phyloP scores from a whole-genome alignment of 148 eudicot genomes.

The Camellia sinensis region DNA sequence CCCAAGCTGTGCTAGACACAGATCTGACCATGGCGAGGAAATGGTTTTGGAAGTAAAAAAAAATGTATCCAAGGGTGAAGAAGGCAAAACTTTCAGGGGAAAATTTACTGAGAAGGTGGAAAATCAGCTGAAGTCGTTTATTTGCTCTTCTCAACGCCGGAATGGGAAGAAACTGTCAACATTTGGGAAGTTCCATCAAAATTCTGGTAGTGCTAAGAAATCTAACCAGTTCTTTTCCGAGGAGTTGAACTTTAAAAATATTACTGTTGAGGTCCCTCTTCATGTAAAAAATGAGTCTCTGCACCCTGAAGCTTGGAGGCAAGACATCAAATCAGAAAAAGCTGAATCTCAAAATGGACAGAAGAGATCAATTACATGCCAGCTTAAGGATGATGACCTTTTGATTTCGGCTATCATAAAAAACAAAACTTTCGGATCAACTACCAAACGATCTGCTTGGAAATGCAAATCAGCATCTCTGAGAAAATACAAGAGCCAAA shows the following conservation, averaged over 20 bases:
- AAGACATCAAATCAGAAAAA: constrained; percentile 23
- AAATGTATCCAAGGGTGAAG: constrained; percentile 19
- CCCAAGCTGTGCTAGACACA: constrained; percentile 23
- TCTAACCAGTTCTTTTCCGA: constrained; percentile 1
- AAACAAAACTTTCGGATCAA: constrained; percentile 41
- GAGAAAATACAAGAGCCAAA: constrained; percentile 62
- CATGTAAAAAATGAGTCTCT: neutral
- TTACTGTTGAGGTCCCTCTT: constrained; percentile 12
- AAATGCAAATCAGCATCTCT: constrained; percentile 38
- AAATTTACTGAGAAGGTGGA: constrained; percentile 1
- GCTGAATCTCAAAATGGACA: constrained; percentile 17
- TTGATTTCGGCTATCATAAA: constrained; percentile 66
- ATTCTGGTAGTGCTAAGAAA: constrained; percentile 11
- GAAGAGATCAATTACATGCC: constrained; percentile 41
- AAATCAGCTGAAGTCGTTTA: constrained; percentile 2
- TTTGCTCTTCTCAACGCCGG: constrained; percentile 12
- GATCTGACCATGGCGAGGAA: constrained; percentile 20
- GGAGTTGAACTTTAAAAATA: constrained; percentile 17
- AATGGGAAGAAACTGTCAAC: constrained; percentile 16
- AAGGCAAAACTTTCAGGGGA: constrained; percentile 17
- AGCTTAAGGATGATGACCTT: constrained; percentile 66
- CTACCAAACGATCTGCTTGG: constrained; percentile 26
- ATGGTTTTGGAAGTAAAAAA: constrained; percentile 10
- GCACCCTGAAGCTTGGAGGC: constrained; percentile 23
- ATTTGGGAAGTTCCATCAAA: constrained; percentile 6